phyloP scores from a whole-genome alignment of 1,284 basidiomycete species.

The Ustilago shanxiensis region DNA sequence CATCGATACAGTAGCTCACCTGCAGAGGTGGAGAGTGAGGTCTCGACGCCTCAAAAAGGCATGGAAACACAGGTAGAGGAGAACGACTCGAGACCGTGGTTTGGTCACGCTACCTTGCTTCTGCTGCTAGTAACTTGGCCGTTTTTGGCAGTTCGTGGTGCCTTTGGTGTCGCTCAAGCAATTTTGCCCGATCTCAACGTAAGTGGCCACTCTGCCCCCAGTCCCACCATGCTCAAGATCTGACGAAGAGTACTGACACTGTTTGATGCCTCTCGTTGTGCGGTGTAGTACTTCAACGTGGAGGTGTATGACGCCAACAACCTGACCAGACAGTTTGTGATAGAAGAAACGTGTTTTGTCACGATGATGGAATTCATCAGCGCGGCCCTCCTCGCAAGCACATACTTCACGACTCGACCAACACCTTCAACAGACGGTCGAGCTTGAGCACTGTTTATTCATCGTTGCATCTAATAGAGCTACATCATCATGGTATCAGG shows the following conservation, averaged over 20 bases:
- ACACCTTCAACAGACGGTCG: background rate
- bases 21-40: background rate
- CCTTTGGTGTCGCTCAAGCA: constrained; percentile 43
- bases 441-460: background rate
- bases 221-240: background rate
- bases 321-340: constrained; percentile 27
- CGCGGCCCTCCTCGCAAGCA: constrained; percentile 35
- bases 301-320: constrained; percentile 31
- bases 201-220: background rate
- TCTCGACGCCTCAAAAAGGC: background rate
- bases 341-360: constrained; percentile 37
- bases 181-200: constrained; percentile 34
- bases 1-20: background rate
- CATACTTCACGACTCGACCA: constrained; percentile 23
- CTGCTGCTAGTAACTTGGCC: constrained; percentile 47
- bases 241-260: background rate
- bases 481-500: background rate
- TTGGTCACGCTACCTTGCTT: constrained; percentile 31
- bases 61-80: background rate
- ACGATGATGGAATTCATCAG: constrained; percentile 48
- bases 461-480: background rate
- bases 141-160: constrained; percentile 40
- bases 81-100: constrained; percentile 21
- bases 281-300: constrained; percentile 33
- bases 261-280: background rate